Base-by-base conservation (phyloP, 2,329 filamentous ascomycete species). In the Bipolaris bicolor region DNA sequence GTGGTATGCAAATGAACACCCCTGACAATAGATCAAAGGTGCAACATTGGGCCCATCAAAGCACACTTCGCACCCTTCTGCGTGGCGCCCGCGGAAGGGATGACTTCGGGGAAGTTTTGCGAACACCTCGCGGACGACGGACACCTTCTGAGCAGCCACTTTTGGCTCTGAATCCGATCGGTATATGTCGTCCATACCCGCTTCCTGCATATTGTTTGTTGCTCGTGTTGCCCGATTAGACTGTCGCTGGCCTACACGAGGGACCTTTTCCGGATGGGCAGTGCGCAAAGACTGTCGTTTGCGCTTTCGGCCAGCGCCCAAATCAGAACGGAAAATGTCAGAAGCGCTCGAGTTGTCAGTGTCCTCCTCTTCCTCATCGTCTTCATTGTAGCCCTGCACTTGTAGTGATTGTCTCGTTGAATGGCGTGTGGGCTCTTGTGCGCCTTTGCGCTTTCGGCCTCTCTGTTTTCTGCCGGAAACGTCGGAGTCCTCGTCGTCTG, bases 1-100 rank as follows among this genome's bases (percentile, higher is more conserved):
- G 77, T 99, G 95, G 65, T 92, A 97, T 0, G 90, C 84, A 46
- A 88, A 81, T 1, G 89, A 92, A 73, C 95, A 99, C 29, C 95
- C 95, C 77, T 99, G 96, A 66, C 95, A 99, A 70, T 89, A 88
- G 33, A 99, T 84, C 22, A 99, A 80, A 37, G 85, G 81, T 0
- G 91, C 92, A 70, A 88, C 89, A 55, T 81, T 83, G 1, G 78
- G 74, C 20, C 82, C 79, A 46, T 84, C 79, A 7, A 84, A 83
- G 71, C 95, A 99, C 2, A 86, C 83, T 64, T 91, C 88, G 74
- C 95, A 99, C 7, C 79, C 80, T 39, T 84, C 80, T 45, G 83
- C 85, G 75, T 99, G 95, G 10, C 85, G 83, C 20, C 82, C 79
- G 52, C 84, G 83, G 74, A 99, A 99, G 2, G 83, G 78, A 37